A percentile compares a stretch with the other conserved stretches of the same genome.
phyloP scores from a whole-genome alignment of 2,329 filamentous ascomycete species.

The Fusarium napiforme region DNA sequence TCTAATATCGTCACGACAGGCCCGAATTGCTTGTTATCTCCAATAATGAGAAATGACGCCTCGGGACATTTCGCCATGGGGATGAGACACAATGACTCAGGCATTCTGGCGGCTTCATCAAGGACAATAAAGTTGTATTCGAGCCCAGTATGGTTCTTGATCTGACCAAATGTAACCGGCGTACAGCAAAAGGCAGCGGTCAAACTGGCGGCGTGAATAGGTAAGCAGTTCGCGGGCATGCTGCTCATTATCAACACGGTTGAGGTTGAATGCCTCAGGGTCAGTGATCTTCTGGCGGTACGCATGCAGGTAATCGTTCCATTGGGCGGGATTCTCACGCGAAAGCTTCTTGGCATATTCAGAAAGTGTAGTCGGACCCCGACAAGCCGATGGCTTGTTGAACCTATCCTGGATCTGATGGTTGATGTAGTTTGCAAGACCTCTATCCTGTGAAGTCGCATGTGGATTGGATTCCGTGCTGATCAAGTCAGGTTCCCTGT shows the following conservation, averaged over 20 bases:
- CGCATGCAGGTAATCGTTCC: neutral
- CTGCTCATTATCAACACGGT: neutral
- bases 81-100: neutral
- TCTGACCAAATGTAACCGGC: neutral
- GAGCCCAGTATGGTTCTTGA: neutral
- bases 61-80: neutral
- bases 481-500: neutral
- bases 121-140: neutral
- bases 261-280: neutral
- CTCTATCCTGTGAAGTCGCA: neutral
- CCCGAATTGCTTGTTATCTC: neutral
- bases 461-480: neutral
- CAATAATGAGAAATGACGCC: neutral
- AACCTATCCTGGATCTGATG: neutral
- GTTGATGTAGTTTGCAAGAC: neutral
- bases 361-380: neutral
- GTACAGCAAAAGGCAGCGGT: neutral
- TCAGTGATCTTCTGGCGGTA: neutral
- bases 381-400: neutral
- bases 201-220: neutral
- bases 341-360: neutral
- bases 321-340: neutral
- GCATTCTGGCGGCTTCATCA: neutral
- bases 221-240: neutral
- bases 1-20: neutral